phyloP scores from a whole-genome alignment of 2,329 filamentous ascomycete genomes.

The Aureobasidium sp. region DNA sequence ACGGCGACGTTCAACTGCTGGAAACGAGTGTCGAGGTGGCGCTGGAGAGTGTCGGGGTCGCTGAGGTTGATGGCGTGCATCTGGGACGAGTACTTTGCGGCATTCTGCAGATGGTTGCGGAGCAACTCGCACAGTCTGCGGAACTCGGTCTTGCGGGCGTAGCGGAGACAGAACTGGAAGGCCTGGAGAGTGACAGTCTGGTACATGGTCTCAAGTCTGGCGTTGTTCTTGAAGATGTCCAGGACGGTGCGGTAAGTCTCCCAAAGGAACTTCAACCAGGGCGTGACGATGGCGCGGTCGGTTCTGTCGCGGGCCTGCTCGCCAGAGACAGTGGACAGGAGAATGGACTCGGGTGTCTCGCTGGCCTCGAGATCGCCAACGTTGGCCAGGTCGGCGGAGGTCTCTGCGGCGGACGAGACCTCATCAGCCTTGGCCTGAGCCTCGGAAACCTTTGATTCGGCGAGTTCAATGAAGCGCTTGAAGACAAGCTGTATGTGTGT shows the following conservation, averaged over 20 bases:
- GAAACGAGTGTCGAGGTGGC: constrained; percentile 95
- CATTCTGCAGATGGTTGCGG: constrained; percentile 97
- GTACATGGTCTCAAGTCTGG: constrained; percentile 93
- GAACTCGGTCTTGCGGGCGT: constrained; percentile 98
- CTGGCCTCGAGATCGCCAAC: constrained; percentile 94
- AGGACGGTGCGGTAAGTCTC: constrained; percentile 98
- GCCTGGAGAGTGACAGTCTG: constrained; percentile 97
- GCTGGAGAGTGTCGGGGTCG: constrained; percentile 93
- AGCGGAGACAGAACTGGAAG: constrained; percentile 98
- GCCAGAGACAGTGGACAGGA: constrained; percentile 93
- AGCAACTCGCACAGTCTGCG: constrained; percentile 95
- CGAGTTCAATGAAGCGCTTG: constrained; percentile 96
- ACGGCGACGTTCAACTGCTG: constrained; percentile 97
- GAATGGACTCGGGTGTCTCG: constrained; percentile 96
- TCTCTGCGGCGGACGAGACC: constrained; percentile 80
- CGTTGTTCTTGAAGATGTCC: constrained; percentile 98
- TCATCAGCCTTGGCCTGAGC: constrained; percentile 95
- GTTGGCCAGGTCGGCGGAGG: constrained; percentile 62
- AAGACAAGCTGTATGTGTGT: constrained; percentile 63
- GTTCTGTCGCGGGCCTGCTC: constrained; percentile 97
- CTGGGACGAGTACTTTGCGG: constrained; percentile 96
- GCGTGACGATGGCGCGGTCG: constrained; percentile 94
- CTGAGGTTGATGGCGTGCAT: constrained; percentile 99
- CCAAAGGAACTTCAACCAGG: constrained; percentile 99
- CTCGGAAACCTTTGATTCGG: constrained; percentile 90